Evolutionary conservation across 345 rosid species (phyloP), one percentile per base, ranked within the genome.

Genomic region (Atalantia buxifolia): DNA sequence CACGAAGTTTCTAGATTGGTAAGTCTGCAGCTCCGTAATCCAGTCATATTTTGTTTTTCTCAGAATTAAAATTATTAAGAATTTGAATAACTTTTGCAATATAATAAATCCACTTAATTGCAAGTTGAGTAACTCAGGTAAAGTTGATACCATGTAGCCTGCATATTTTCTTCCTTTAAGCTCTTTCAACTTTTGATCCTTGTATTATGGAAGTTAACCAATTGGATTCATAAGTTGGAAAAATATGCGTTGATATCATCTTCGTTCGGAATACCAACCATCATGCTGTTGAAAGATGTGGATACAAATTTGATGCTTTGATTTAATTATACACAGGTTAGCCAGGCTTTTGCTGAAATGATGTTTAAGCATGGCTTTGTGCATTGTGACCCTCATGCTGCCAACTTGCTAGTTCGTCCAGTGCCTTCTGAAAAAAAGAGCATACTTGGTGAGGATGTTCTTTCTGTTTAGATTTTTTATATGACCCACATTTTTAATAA

Each of bases 361-460:
- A 95, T 92, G 88, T 95, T 93, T 81, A 95, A 87, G 83, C 98
- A 95, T 81, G 99, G 98, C 21, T 95, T 95, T 81, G 97, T 93
- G 82, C 99, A 95, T 76, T 95, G 99, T 83, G 99, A 95, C 45
- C 99, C 99, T n/a, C 99, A 95, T 80, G 98, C 97, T 74, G 97
- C 99, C 66, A 95, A 95, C 84, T 79, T 95, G 88, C 85, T 95
- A 14, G 88, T 95, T 81, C 95, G 98, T 67, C 92, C 95, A 71
- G 71, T 89, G 79, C 97, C 98, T 82, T 88, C 86, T 68, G 85
- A 90, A 27, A 87, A 81, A 83, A 75, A 65, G 79, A 85, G 85
- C 82, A 81, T 92, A 74, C 81, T 88, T 57, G 94, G 94, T 87
- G 76, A 88, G 88, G 69, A 57, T 72, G 72, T 76, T 56, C 19